Conservation (phyloP, 108 stramenopile species). For the Nitzschia sp. region DNA sequence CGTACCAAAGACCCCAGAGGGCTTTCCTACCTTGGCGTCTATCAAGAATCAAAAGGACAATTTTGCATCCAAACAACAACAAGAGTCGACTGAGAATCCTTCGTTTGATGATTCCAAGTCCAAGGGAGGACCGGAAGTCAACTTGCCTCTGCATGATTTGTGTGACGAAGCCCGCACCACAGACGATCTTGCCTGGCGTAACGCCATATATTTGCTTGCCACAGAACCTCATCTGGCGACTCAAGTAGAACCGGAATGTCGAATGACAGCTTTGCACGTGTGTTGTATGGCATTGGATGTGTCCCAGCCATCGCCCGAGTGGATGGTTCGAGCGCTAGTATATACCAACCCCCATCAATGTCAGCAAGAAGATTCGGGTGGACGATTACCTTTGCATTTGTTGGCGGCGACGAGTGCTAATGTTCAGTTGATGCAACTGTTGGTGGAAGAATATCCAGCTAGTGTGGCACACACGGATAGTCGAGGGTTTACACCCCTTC, state of each 20-base stretch:
- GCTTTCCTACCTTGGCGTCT: too few species aligned
- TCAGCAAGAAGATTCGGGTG: conserved; percentile 34
- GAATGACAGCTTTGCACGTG: conserved; percentile 50
- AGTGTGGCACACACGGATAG: conserved; percentile 42
- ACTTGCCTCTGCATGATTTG: conserved; percentile 45
- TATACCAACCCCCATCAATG: conserved; percentile 32
- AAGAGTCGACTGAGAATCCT: too few species aligned
- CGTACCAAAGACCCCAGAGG: too few species aligned
- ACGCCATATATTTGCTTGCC: conserved; percentile 42
- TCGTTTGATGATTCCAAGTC: too few species aligned
- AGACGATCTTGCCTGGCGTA: conserved; percentile 49
- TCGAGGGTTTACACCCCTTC: conserved; percentile 48
- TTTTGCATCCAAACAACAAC: too few species aligned
- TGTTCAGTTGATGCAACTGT: conserved; percentile 36
- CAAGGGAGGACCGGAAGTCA: too few species aligned
- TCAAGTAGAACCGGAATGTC: conserved; percentile 30
- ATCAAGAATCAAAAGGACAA: too few species aligned
- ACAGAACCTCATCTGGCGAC: conserved; percentile 39
- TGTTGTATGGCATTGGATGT: conserved; percentile 30
- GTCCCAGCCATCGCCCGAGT: conserved; percentile 33
- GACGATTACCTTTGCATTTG: conserved; percentile 53
- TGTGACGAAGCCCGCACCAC: conserved; percentile 43
- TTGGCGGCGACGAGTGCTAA: conserved; percentile 45
- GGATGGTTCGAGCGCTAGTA: conserved; percentile 40
- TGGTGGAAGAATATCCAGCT: conserved; percentile 54